These are phyloP conservation scores for maize (Zea mays) DNA, from an alignment of 176 grass and related monocot species.

Conservation along the genomic window Zm-B73-REFERENCE-NAM-5.0 NC_050098.1:223883501-223884000, in stretches of 20 bases:
- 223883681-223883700: constrained; percentile 51
- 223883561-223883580: not conserved
- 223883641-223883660: constrained; percentile 48
- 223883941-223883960: constrained; percentile 26
- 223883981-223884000: not conserved
- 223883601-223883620: constrained; percentile 5
- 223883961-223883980: not conserved
- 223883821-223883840: constrained; percentile 62
- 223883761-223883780: constrained; percentile 74
- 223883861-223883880: constrained; percentile 45
- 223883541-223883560: constrained; percentile 49
- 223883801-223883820: constrained; percentile 86
- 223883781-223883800: constrained; percentile 92
- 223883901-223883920: no score
- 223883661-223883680: constrained; percentile 64
- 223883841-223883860: constrained; percentile 7
- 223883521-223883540: constrained; percentile 70
- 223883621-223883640: constrained; percentile 34
- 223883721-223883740: constrained; percentile 74
- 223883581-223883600: constrained; percentile 7
- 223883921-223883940: not conserved
- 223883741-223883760: constrained; percentile 78
- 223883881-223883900: constrained; percentile 67
- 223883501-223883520: constrained; percentile 63
- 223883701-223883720: constrained; percentile 67